These are phyloP conservation scores for Trifolium subterraneum DNA, from an alignment of 306 rosid species.

Conservation along the genomic window DNA sequence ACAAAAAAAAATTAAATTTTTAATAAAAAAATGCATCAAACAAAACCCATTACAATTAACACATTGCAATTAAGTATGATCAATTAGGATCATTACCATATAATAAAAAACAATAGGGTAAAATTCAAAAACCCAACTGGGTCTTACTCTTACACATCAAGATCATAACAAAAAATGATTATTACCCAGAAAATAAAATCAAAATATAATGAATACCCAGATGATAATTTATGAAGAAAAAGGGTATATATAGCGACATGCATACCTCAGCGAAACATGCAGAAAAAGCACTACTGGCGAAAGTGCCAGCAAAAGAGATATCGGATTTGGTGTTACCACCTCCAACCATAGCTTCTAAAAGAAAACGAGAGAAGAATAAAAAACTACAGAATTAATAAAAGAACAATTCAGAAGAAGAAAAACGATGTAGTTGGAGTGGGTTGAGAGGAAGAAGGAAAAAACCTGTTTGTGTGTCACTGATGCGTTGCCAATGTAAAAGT, in stretches of 20 bases:
- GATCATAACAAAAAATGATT: conserved; percentile 26
- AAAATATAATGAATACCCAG: background rate
- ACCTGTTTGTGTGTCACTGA: background rate
- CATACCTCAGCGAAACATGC: conserved; percentile 81
- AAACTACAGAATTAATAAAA: background rate
- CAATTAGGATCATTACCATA: background rate
- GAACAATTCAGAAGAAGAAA: background rate
- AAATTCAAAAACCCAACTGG: background rate
- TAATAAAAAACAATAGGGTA: background rate
- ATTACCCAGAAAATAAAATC: background rate
- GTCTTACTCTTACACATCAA: conserved; percentile 13
- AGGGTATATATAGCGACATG: background rate
- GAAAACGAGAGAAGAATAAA: conserved; percentile 19
- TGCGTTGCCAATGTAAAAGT: background rate
- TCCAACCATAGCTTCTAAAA: conserved; percentile 59
- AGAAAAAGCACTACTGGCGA: conserved; percentile 76
- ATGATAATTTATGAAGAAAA: conserved; percentile 14
- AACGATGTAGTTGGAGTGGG: background rate
- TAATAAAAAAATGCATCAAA: background rate
- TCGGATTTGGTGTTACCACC: conserved; percentile 64
- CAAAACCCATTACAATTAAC: background rate
- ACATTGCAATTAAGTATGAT: background rate
- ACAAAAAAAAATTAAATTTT: background rate
- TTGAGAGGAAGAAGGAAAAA: conserved; percentile 13
- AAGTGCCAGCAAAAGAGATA: conserved; percentile 72